Evolutionary conservation across 805 yeast genomes (phyloP).

Genomic region (Candida nanaspora): DNA sequence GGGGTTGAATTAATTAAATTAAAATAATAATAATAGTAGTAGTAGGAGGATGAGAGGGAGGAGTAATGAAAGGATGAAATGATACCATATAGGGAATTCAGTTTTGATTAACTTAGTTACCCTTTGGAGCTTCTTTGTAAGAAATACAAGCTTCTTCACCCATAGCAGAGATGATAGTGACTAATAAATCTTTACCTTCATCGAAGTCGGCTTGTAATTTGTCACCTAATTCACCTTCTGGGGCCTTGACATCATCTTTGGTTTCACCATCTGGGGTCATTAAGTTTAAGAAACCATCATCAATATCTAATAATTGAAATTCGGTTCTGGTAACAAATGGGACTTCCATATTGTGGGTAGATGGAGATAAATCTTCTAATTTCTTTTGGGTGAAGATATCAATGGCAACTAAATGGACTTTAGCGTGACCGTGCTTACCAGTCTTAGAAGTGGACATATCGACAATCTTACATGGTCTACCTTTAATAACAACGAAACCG

Average conservation of each 20-base stretch:
- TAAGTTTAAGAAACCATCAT: conserved; percentile 94
- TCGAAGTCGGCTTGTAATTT: conserved; percentile 88
- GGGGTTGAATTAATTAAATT: no score
- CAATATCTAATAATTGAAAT: conserved; percentile 95
- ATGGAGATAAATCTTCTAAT: conserved; percentile 99
- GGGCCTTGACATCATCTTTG: conserved; percentile 98
- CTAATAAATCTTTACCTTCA: conserved; percentile 96
- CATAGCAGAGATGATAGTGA: conserved; percentile 97
- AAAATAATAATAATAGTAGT: no score
- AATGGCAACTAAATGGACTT: conserved; percentile 98
- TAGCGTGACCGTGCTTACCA: conserved; percentile 99
- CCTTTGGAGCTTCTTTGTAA: conserved; percentile 96
- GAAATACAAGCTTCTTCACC: conserved; percentile 99
- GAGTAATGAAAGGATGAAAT: no score
- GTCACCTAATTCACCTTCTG: conserved; percentile 98
- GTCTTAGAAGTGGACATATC: conserved; percentile 99
- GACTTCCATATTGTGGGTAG: conserved; percentile 99
- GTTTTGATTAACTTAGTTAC: conserved; percentile 25
- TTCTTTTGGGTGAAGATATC: conserved; percentile 99
- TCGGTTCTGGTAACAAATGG: conserved; percentile 96
- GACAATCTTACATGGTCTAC: conserved; percentile 99
- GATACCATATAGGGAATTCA: no score
- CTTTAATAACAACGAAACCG: conserved; percentile 98
- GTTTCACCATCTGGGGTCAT: conserved; percentile 97
- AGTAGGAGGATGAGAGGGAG: no score